phyloP scores from a whole-genome alignment of 345 rosid genomes.

The Hirschfeldia incana region DNA sequence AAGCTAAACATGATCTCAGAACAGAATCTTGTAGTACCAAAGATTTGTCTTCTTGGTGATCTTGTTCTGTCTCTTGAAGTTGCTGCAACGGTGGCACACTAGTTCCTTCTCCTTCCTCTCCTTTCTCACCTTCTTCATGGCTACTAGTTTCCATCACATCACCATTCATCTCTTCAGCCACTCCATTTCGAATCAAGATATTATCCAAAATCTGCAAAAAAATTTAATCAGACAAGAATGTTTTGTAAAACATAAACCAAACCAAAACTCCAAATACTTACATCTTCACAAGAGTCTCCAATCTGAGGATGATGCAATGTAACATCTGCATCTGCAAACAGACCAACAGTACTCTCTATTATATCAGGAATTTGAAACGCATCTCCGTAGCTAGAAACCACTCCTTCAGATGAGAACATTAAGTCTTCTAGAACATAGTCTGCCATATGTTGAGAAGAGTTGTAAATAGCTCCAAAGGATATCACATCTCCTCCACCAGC shows the following conservation, averaged over 20 bases:
- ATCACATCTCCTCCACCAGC: conserved; percentile 57
- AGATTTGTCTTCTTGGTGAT: conserved; percentile 2
- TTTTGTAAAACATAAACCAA: neutral
- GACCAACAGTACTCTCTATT: conserved; percentile 87
- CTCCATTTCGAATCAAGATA: conserved; percentile 48
- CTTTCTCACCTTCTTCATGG: conserved; percentile 49
- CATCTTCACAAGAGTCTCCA: conserved; percentile 70
- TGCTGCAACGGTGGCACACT: conserved; percentile 43
- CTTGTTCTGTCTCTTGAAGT: conserved; percentile 40
- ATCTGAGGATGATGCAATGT: conserved; percentile 63
- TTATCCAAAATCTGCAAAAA: conserved; percentile 37
- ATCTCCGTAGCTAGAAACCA: conserved; percentile 61
- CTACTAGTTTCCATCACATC: conserved; percentile 40
- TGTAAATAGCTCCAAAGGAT: conserved; percentile 54
- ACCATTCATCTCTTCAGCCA: conserved; percentile 49
- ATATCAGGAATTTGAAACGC: conserved; percentile 83
- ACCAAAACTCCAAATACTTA: conserved; percentile 41
- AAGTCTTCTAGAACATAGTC: conserved; percentile 61
- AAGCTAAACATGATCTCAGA: conserved; percentile 72
- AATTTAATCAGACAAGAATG: conserved; percentile 5
- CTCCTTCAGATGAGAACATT: conserved; percentile 61
- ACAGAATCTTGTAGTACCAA: conserved; percentile 34
- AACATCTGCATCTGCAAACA: conserved; percentile 77
- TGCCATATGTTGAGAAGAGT: conserved; percentile 49
- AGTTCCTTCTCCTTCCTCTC: conserved; percentile 67